Evolutionary conservation across 1,139 yeast species (phyloP), one percentile per base, ranked within the genome.

Genomic region (Kodamaea plutei): DNA sequence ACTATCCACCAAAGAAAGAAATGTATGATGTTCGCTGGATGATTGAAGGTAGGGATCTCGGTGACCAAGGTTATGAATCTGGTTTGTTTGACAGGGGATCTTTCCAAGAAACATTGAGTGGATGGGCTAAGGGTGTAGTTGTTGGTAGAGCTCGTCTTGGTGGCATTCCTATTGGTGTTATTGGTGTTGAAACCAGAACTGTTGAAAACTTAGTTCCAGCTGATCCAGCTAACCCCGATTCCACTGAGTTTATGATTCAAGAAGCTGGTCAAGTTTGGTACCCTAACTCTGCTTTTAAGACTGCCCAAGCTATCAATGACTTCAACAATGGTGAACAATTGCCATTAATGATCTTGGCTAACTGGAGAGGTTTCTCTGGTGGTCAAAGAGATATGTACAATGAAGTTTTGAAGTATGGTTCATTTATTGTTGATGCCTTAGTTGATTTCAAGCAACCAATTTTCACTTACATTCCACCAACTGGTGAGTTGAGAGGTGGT

Each of bases 331-430:
- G 98, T 73, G 98, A 91, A 63, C 93, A 88, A 62, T 74, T 91
- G 52, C 98, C 98, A 42, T 73, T 91, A 61, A 87, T 91, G 95
- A 88, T 91, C 47, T 68, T 91, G 51, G 98, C 98, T 37, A 91
- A 91, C 75, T 91, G 98, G 98, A 84, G 98, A 79, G 98, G 98
- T 54, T 91, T 91, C 78, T 88, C 96, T 44, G 98, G 98, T 71
- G 98, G 98, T 62, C 98, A 93, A 71, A 84, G 96, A 59, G 98
- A 91, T 63, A 91, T 91, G 98, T 93, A 84, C 76, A 87, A 89
- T 54, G 98, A 91, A 66, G 95, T 91, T 31, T 79, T 91, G 66
- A 91, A 91, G 63, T 91, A 85, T 56, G 98, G 98, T 56, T 80
- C 97, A 4, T 88, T 73, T 61, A 91, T 91, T 64, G 98, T 91